phyloP scores from a whole-genome alignment of 2,329 filamentous ascomycete species.

The Colletotrichum graminicola region DNA sequence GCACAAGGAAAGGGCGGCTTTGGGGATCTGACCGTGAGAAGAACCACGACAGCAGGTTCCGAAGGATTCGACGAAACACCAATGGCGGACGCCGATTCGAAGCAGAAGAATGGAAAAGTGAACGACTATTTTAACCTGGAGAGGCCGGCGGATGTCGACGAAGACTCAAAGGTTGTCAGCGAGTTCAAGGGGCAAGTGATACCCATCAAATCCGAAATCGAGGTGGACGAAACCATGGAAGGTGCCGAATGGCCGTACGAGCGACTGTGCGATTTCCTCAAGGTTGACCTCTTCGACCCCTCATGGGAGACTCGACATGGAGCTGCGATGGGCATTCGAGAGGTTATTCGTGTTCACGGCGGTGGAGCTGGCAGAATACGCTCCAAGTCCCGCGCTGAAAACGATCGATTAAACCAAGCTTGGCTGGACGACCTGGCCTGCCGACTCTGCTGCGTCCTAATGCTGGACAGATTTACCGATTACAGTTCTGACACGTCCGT shows the following conservation, averaged over 20 bases:
- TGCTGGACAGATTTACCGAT: conserved; percentile 97
- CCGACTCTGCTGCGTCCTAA: conserved; percentile 92
- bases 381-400: conserved; percentile 78
- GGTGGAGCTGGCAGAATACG: conserved; percentile 83
- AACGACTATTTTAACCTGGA: conserved; percentile 94
- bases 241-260: conserved; percentile 95
- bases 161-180: conserved; percentile 91
- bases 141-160: conserved; percentile 80
- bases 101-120: conserved; percentile 71
- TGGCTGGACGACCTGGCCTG: conserved; percentile 98
- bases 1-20: conserved; percentile 88
- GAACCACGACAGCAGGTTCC: conserved; percentile 70
- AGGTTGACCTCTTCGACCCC: conserved; percentile 91
- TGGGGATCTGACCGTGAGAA: conserved; percentile 83
- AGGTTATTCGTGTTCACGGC: conserved; percentile 93
- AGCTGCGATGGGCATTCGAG: conserved; percentile 92
- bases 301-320: conserved; percentile 97
- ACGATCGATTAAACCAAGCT: conserved; percentile 81
- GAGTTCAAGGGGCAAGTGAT: conserved; percentile 91
- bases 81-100: conserved; percentile 62
- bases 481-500: conserved; percentile 98
- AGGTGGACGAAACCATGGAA: conserved; percentile 80
- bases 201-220: conserved; percentile 87
- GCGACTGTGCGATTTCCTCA: conserved; percentile 91
- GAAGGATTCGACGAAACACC: conserved; percentile 74